These are phyloP conservation scores for Oryza punctata DNA, from an alignment of 176 grass and related monocot species.

Conservation along the genomic window DNA sequence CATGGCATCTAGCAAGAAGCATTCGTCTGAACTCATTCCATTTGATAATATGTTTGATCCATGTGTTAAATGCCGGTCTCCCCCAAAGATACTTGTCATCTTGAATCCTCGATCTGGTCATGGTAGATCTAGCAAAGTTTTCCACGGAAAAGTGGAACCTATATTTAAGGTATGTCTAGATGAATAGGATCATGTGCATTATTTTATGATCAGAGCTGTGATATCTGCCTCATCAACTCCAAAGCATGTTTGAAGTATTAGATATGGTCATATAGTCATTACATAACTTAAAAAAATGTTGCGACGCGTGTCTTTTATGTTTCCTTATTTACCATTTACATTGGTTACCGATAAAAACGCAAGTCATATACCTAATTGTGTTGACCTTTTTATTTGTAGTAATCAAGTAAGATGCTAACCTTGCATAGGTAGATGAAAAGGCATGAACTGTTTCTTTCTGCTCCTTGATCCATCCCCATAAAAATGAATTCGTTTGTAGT, in stretches of 20 bases:
- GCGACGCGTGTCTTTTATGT: background rate
- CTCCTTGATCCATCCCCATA: background rate
- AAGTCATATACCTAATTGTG: background rate
- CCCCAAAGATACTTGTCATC: slow-evolving; percentile 89
- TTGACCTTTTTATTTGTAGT: background rate
- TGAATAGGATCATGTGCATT: slow-evolving; percentile 36
- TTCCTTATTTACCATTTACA: background rate
- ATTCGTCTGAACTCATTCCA: slow-evolving; percentile 67
- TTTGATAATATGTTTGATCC: slow-evolving; percentile 82
- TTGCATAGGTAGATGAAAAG: background rate
- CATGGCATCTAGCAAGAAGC: slow-evolving; percentile 83
- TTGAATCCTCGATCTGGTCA: slow-evolving; percentile 97
- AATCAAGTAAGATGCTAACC: slow-evolving; percentile 8
- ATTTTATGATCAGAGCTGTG: slow-evolving; percentile 8
- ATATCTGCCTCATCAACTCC: background rate
- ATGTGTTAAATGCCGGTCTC: slow-evolving; percentile 89
- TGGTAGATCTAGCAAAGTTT: slow-evolving; percentile 97
- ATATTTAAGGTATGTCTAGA: slow-evolving; percentile 91
- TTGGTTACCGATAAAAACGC: background rate
- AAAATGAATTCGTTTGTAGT: background rate
- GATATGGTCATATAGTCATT: slow-evolving; percentile 14
- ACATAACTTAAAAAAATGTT: slow-evolving; percentile 24
- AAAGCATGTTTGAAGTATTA: slow-evolving; percentile 15
- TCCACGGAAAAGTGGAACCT: slow-evolving; percentile 93
- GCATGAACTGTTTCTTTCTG: slow-evolving; percentile 28